These are phyloP conservation scores for Suillus plorans DNA, from an alignment of 768 basidiomycete species.

Conservation along the genomic window DNA sequence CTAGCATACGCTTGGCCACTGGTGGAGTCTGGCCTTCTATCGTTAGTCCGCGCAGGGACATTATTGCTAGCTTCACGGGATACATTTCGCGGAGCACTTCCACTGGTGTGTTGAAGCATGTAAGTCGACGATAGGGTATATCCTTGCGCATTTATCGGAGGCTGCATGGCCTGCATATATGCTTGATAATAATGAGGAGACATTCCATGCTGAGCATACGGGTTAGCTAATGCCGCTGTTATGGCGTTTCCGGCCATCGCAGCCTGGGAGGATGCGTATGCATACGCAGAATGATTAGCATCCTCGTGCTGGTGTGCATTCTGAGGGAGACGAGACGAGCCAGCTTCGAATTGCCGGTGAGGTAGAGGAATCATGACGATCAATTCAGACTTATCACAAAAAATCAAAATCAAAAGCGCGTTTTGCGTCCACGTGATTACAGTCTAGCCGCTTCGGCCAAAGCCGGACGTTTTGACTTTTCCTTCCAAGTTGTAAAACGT, in stretches of 20 bases:
- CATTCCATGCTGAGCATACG: conserved; percentile 27
- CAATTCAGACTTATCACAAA: not conserved
- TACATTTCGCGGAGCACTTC: not conserved
- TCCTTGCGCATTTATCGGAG: conserved; percentile 32
- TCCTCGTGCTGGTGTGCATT: not conserved
- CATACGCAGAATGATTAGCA: not conserved
- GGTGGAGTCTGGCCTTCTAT: conserved; percentile 12
- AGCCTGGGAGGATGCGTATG: conserved; percentile 2
- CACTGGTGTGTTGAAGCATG: conserved; percentile 16
- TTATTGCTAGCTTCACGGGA: conserved; percentile 5
- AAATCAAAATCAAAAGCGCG: not conserved
- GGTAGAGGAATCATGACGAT: conserved; percentile 1
- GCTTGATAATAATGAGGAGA: conserved; percentile 60
- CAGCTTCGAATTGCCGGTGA: not conserved
- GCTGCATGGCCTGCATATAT: conserved; percentile 38
- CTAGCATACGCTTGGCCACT: conserved; percentile 24
- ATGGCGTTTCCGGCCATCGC: conserved; percentile 16
- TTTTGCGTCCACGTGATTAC: not conserved
- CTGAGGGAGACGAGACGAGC: not conserved
- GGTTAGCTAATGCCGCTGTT: conserved; percentile 26
- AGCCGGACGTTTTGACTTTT: conserved; percentile 17
- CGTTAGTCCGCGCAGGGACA: conserved; percentile 4
- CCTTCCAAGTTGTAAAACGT: not conserved
- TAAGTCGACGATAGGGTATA: conserved; percentile 42
- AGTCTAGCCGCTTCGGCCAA: conserved; percentile 19